Evolutionary conservation across 2,329 filamentous ascomycete species (phyloP), one percentile per base, ranked within the genome.

Genomic region (Pestalotiopsis sp.): DNA sequence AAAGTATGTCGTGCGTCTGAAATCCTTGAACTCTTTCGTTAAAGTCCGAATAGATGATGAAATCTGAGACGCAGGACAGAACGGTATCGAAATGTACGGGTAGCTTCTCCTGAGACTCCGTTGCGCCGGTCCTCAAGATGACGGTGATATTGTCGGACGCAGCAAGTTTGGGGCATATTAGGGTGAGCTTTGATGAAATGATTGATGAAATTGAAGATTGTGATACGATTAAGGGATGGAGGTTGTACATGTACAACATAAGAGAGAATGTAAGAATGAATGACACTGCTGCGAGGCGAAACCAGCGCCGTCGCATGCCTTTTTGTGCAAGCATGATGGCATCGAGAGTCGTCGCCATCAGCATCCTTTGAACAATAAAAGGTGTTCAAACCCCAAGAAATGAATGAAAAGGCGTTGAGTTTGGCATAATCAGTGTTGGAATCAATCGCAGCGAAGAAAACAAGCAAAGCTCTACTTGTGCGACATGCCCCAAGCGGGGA

Each of bases 1-100:
- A 79, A 7, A 89, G 80, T 25, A 83, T 85, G 75, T 89, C 85
- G 74, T 87, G 77, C 39, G 87, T 77, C 17, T 80, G 79, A 58
- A 84, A 80, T 38, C 86, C 86, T 12, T 82, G 79, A 62, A 89
- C 84, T 9, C 82, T 76, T 75, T 87, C 84, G 31, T 84, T 82
- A 67, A 85, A 86, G 76, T 90, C 88, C 70, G 87, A 90, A 77
- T 87, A 89, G 73, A 90, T 84, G 64, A 85, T 82, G 66, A 84
- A 86, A 75, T 88, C 79, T 39, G 85, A 84, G 57, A 87, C 82
- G 78, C 88, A 90, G 71, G 81, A 81, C 23, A 90, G 80, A 0
- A 86, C 87, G 1, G 86, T 87, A 65, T 81, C 76, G 69, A 89
- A 82, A 72, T 89, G 87, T 2, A 83, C 77, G 1, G 87, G 86